A percentile compares a stretch with the other conserved stretches of the same genome.
These are phyloP conservation scores for Orobanche coerulescens DNA, from an alignment of 257 asterid genomes.

Conservation along the genomic window DNA sequence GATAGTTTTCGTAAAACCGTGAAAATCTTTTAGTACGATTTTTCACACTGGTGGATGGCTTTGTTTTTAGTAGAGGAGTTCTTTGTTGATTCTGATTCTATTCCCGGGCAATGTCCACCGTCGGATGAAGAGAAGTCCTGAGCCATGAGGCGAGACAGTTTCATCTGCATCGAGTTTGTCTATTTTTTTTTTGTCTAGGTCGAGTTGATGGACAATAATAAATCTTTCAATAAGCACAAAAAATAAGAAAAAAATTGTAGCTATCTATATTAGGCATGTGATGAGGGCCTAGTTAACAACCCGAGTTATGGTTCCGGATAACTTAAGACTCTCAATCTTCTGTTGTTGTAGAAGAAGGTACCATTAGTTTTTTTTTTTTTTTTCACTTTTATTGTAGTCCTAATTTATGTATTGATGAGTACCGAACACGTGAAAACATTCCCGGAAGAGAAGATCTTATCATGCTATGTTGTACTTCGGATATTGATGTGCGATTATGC, in stretches of 20 bases:
- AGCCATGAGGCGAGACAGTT: constrained; percentile 28
- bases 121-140: constrained; percentile 81
- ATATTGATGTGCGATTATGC: neutral
- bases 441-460: constrained; percentile 24
- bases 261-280: constrained; percentile 24
- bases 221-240: constrained; percentile 13
- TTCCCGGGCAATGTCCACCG: constrained; percentile 61
- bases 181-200: constrained; percentile 23
- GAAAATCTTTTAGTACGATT: neutral
- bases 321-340: constrained; percentile 20
- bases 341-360: constrained; percentile 23
- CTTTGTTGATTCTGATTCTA: constrained; percentile 79
- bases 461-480: constrained; percentile 22
- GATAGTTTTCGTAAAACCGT: neutral
- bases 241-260: constrained; percentile 18
- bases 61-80: constrained; percentile 79
- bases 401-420: constrained; percentile 19
- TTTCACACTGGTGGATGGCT: constrained; percentile 13
- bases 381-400: constrained; percentile 4
- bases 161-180: constrained; percentile 17
- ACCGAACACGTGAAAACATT: constrained; percentile 23
- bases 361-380: constrained; percentile 10
- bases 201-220: constrained; percentile 30
- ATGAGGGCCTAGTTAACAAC: constrained; percentile 25
- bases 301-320: constrained; percentile 19